Evolutionary conservation across 2,329 filamentous ascomycete species (phyloP), one percentile per base, ranked within the genome.

Genomic region (Stagonosporopsis chrysanthemi): DNA sequence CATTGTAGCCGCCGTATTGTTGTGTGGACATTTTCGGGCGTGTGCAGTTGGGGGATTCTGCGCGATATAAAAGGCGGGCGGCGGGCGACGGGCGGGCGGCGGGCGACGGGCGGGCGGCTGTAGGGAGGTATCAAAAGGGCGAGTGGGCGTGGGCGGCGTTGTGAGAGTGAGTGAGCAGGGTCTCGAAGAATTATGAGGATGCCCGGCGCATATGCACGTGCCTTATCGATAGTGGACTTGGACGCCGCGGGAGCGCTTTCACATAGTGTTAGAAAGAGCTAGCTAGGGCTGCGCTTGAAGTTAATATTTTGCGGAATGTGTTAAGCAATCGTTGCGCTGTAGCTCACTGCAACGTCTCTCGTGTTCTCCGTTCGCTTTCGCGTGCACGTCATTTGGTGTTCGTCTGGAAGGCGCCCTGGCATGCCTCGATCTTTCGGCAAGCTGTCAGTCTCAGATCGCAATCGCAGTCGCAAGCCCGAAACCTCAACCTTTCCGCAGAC

Each of bases 341-440:
- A 17, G 23, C 23, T 17, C 6, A 15, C 19, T 22, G 11, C 23
- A 15, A 24, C 4, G n/a, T 23, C 29, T 2, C 29, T 23, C 4
- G 23, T 14, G 31, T 44, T 23, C 26, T 14, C 6, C 22, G 15
- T 24, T 17, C 22, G 15, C 9, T 14, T 39, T 38, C 17, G 28
- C 8, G n/a, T 19, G 46, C 26, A 42, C 47, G 47, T 42, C 53
- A 43, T 47, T 31, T 22, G 36, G 15, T 51, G 26, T 41, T 28
- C 41, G 45, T 24, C 41, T 56, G 42, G 42, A 45, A 35, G 52
- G 35, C 54, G 44, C 54, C 54, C 54, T 52, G 54, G 46, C 36
- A 62, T 63, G 62, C 52, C 60, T 58, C 67, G 65, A 66, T 41
- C 47, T 52, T 48, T 62, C 49, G 60, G 60, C 60, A 58, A 65